A percentile compares a stretch with the other conserved stretches of the same genome.
These are phyloP conservation scores for Calvatia gigantea DNA, from an alignment of 768 basidiomycete species.

Conservation along the genomic window DNA sequence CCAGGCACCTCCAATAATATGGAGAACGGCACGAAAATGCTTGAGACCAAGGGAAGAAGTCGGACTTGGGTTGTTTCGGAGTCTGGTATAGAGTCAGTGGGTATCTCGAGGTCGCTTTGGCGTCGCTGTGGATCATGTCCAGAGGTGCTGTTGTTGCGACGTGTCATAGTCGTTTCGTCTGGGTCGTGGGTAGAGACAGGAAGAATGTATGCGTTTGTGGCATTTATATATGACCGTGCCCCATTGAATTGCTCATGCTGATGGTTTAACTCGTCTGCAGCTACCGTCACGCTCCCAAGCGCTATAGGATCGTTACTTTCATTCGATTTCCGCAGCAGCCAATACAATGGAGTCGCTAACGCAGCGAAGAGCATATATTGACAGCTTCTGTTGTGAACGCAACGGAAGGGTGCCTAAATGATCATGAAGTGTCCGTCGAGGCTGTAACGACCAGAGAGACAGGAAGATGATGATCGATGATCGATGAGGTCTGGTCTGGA, in stretches of 20 bases:
- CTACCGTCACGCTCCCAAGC: too few relatives aligned
- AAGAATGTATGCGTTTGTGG: neutral
- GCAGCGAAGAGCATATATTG: too few relatives aligned
- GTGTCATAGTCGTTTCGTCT: neutral
- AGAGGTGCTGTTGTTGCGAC: neutral
- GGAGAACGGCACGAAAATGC: slow-evolving; percentile 68
- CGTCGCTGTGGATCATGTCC: too few relatives aligned
- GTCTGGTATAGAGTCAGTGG: slow-evolving; percentile 19
- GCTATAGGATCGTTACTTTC: too few relatives aligned
- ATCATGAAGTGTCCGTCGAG: too few relatives aligned
- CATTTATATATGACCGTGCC: neutral
- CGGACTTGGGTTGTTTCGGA: slow-evolving; percentile 42
- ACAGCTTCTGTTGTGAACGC: too few relatives aligned
- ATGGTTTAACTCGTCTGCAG: neutral
- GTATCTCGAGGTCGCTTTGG: neutral
- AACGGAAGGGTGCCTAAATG: too few relatives aligned
- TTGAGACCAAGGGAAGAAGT: slow-evolving; percentile 60
- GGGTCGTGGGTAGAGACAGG: neutral
- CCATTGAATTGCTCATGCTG: neutral
- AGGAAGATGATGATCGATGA: too few relatives aligned
- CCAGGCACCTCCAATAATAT: slow-evolving; percentile 84
- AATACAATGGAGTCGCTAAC: too few relatives aligned
- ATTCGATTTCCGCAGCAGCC: too few relatives aligned
- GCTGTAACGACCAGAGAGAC: too few relatives aligned
- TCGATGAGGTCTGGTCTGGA: too few relatives aligned